A percentile compares a stretch with the other conserved stretches of the same genome.
Evolutionary conservation across 371 early-diverging fungal genomes (phyloP).

Genomic region (Capillidium rhysosporum): DNA sequence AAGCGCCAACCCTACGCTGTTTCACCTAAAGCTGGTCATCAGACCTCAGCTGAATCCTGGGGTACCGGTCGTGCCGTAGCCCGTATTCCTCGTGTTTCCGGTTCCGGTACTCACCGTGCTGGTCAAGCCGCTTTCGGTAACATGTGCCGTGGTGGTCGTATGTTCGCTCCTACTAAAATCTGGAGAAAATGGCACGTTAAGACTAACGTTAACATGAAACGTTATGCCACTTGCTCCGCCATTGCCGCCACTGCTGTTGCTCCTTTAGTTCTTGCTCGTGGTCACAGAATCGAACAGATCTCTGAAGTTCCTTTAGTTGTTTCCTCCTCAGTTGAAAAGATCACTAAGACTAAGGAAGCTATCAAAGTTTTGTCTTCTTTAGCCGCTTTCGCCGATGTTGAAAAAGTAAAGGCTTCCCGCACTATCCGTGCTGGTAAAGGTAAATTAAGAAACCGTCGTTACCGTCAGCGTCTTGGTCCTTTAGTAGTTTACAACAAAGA

Average conservation of each 20-base stretch:
- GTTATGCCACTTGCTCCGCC: constrained; percentile 96
- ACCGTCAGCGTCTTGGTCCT: constrained; percentile 95
- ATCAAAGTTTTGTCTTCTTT: constrained; percentile 80
- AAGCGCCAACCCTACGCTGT: constrained; percentile 98
- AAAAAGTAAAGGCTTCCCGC: constrained; percentile 93
- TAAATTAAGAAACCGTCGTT: constrained; percentile 98
- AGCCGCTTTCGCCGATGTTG: constrained; percentile 90
- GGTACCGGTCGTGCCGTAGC: constrained; percentile 99
- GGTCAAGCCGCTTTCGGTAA: constrained; percentile 99
- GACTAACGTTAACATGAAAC: constrained; percentile 95
- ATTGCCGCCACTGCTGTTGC: constrained; percentile 97
- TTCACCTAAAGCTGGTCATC: constrained; percentile 96
- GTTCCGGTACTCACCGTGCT: constrained; percentile 98
- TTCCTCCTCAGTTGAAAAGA: constrained; percentile 52
- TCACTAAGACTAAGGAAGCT: constrained; percentile 95
- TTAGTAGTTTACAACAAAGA: constrained; percentile 94
- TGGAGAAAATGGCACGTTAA: constrained; percentile 99
- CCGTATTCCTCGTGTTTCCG: constrained; percentile 99
- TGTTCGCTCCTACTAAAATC: constrained; percentile 99
- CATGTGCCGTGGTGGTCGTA: constrained; percentile 99
- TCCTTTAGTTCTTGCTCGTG: constrained; percentile 94
- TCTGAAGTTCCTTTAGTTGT: constrained; percentile 97
- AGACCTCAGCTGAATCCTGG: constrained; percentile 99
- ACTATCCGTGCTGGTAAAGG: constrained; percentile 97
- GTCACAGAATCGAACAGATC: constrained; percentile 93